Percentiles rank a stretch among this genome's conserved stretches.
Conservation (phyloP, 1,284 basidiomycete species). For the Irpex rosettiformis region DNA sequence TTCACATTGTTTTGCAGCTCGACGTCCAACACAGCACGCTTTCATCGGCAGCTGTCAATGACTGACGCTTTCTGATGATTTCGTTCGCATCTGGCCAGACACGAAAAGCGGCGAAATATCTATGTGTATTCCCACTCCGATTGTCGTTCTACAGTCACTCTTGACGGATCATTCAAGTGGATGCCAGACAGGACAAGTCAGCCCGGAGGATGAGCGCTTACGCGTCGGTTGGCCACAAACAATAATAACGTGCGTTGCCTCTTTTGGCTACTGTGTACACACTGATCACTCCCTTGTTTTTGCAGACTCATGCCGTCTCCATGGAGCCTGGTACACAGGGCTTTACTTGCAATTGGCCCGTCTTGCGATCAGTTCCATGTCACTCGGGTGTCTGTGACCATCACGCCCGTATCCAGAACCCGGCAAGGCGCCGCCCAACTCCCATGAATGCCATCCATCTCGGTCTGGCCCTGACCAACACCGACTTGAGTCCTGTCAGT, state of each 20-base stretch:
- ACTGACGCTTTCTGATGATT: not conserved
- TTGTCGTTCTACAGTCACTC: not conserved
- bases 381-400: not conserved
- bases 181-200: too few species aligned
- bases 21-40: not conserved
- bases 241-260: too few species aligned
- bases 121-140: not conserved
- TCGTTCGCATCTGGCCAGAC: not conserved
- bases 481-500: not conserved
- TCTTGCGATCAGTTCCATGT: not conserved
- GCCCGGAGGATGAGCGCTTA: too few species aligned
- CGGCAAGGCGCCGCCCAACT: not conserved
- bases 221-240: too few species aligned
- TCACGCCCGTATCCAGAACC: not conserved
- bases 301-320: too few species aligned
- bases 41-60: not conserved
- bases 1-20: not conserved
- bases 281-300: too few species aligned
- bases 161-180: too few species aligned
- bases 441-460: not conserved
- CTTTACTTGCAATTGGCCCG: not conserved
- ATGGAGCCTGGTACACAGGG: too few species aligned
- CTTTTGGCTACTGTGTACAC: too few species aligned
- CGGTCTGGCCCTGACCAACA: not conserved
- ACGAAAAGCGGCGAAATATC: not conserved